A percentile compares a stretch with the other conserved stretches of the same genome.
phyloP scores from a whole-genome alignment of 2,329 filamentous ascomycete species.

The Ophiocordyceps camponoti-leonardi region DNA sequence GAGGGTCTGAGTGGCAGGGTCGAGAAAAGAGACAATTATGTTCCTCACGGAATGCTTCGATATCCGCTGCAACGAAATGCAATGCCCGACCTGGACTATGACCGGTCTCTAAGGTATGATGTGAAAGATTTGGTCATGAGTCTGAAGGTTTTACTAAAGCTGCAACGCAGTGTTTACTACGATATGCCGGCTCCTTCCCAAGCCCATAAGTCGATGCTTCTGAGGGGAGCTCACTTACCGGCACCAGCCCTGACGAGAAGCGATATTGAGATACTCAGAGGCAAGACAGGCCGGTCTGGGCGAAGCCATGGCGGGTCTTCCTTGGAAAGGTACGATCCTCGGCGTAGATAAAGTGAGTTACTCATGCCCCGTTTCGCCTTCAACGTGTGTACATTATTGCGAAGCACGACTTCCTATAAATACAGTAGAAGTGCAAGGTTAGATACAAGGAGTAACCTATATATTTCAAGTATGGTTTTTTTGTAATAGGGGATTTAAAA shows the following conservation, averaged over 20 bases:
- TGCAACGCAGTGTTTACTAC: conserved; percentile 55
- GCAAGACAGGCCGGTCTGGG: conserved; percentile 38
- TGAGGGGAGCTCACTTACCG: conserved; percentile 65
- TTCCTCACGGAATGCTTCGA: conserved; percentile 65
- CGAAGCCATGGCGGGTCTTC: conserved; percentile 11
- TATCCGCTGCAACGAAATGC: conserved; percentile 58
- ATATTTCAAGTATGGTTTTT: too few species aligned
- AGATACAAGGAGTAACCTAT: too few species aligned
- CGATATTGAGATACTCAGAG: conserved; percentile 58
- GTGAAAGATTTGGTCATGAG: conserved; percentile 9
- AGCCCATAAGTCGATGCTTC: conserved; percentile 83
- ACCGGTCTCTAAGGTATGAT: conserved; percentile 65
- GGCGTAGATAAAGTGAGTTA: conserved; percentile 2
- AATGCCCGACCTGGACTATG: conserved; percentile 66
- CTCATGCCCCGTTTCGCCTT: too few species aligned
- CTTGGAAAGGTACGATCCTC: conserved; percentile 6
- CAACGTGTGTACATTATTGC: too few species aligned
- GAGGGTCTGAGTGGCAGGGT: conserved; percentile 67
- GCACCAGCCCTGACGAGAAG: conserved; percentile 53
- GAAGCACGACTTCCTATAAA: too few species aligned
- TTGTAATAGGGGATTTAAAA: too few species aligned
- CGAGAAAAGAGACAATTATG: conserved; percentile 66
- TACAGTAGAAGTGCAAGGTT: too few species aligned
- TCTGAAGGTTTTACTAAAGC: background rate
- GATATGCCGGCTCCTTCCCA: conserved; percentile 58